These are phyloP conservation scores for Xylaria castorea DNA, from an alignment of 495 filamentous ascomycete genomes.

Conservation along the genomic window DNA sequence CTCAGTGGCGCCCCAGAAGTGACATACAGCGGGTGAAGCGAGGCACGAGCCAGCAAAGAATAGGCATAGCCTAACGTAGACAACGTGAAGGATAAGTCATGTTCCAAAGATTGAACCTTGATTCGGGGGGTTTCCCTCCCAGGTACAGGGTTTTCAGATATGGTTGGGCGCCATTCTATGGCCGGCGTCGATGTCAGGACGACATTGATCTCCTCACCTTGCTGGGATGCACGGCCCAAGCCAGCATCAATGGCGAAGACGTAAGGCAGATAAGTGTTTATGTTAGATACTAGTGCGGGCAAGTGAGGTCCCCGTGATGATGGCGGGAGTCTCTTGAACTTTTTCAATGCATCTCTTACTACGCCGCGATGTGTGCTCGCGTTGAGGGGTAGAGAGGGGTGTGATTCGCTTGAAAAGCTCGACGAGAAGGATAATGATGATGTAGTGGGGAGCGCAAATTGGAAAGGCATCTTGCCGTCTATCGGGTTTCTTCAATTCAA, in stretches of 20 bases:
- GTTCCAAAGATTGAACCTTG: conserved; percentile 76
- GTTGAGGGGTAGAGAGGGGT: conserved; percentile 81
- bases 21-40: conserved; percentile 59
- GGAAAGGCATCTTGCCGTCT: conserved; percentile 75
- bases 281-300: conserved; percentile 65
- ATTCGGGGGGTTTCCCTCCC: conserved; percentile 66
- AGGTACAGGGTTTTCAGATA: conserved; percentile 63
- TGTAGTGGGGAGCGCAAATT: conserved; percentile 83
- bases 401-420: conserved; percentile 71
- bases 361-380: conserved; percentile 80
- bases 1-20: conserved; percentile 65
- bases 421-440: conserved; percentile 79
- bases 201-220: conserved; percentile 69
- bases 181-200: conserved; percentile 55
- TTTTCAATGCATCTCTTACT: conserved; percentile 77
- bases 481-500: background rate
- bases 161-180: conserved; percentile 83
- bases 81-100: conserved; percentile 80
- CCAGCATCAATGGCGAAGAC: conserved; percentile 76
- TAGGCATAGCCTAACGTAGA: conserved; percentile 77
- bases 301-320: conserved; percentile 71
- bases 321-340: conserved; percentile 77
- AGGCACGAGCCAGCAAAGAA: conserved; percentile 68
- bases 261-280: conserved; percentile 81
- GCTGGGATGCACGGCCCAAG: conserved; percentile 58